Evolutionary conservation across 768 basidiomycete genomes (phyloP), one percentile per base, ranked within the genome.

Genomic region (Tulasnella sp.): DNA sequence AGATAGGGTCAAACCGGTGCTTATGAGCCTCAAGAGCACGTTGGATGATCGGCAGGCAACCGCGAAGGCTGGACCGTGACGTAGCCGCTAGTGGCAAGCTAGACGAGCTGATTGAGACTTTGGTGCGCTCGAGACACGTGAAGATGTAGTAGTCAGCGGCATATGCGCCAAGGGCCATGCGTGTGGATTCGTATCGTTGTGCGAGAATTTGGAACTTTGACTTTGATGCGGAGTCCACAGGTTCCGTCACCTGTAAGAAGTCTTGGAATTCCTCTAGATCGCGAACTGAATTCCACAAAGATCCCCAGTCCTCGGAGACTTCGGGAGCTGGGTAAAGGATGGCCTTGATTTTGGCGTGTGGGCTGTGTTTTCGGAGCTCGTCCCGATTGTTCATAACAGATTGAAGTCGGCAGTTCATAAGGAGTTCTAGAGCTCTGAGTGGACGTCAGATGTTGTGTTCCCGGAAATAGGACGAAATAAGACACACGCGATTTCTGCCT

Each of bases 361-460:
- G 58, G 34, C 47, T 51, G 67, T 85, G 77, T 17, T 75, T 71
- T 15, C 72, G 70, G 2, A 93, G 74, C 65, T 92, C 90, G 8
- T 79, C 77, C 1, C 78, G 68, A 65, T 93, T 79, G 48, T 83
- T 77, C 32, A 80, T 79, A 19, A 94, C 88, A 19, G 85, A 83
- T 88, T 77, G 23, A 90, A 81, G 61, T 81, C 85, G 19, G 86
- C 78, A 59, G 68, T 88, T 78, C 69, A 91, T 65, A 64, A 85
- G 88, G 44, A 73, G 72, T 69, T 93, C 88, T 2, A 91, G 73
- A 0, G 75, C 74, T 21, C 60, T n/a, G n/a, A n/a, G n/a, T 65
- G 49, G 4, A 21, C 3, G n/a, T 48, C n/a, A n/a, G n/a, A 23
- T 2, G 13, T 5, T 2, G 2, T 2, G 11, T 7, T 9, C 10